Evolutionary conservation across 176 grass and related monocot species (phyloP), one percentile per base, ranked within the genome.

Genomic region (Hordeum marinum): DNA sequence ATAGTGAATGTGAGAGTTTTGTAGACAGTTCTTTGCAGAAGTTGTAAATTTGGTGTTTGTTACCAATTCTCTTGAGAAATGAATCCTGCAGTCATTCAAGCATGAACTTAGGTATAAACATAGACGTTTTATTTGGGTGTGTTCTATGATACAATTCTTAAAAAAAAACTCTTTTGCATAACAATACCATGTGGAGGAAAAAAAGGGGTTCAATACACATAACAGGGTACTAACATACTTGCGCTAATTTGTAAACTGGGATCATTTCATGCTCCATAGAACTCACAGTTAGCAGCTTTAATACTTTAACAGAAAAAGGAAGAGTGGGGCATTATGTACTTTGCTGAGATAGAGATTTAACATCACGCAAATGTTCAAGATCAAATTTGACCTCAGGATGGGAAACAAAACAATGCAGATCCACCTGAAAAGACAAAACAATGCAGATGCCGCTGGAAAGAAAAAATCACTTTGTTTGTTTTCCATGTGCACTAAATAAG

Each of bases 31-130:
- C 68, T 85, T 81, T 94, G 79, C 89, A 91, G 74, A 98, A 98
- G 83, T 82, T 88, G 85, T 90, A 92, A 75, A 84, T 85, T 52
- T 90, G 83, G 82, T 98, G 77, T 79, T 92, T 98, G 55, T 68
- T 90, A 69, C 91, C 93, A 39, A 95, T 94, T 82, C 80, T 90
- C 87, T 94, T 98, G 59, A 95, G 89, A 87, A 98, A 92, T n/a
- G 86, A 89, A 83, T 85, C 96, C 96, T 98, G 84, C 65, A 88
- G 74, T 27, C 68, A 35, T 77, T 71, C 36, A 54, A 72, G 32
- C 13, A 90, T 61, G n/a, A 55, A 66, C 9, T 91, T 36, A 92
- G 90, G 66, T 17, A 80, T 27, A 42, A 79, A 39, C 17, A 10
- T 46, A 70, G 46, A 71, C 3, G 75, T 21, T 35, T 65, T 7